Base-by-base conservation (phyloP, 768 basidiomycete species). In the Leccinum variicolor region DNA sequence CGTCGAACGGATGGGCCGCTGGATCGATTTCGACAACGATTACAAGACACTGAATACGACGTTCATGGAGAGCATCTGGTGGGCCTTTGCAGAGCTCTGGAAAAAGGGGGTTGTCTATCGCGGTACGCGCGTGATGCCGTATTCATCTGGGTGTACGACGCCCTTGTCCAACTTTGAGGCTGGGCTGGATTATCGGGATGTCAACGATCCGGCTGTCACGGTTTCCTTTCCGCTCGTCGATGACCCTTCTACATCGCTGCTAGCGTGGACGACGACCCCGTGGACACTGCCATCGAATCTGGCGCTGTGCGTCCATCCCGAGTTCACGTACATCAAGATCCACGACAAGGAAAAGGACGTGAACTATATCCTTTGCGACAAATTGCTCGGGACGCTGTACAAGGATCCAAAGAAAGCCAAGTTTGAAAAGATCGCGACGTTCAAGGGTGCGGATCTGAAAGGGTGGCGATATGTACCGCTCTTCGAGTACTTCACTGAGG, bases 1-100 rank as follows among this genome's bases (percentile, higher is more conserved):
- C 4, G 96, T 99, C 54, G 95, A 97, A 74, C 86, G 97, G 62
- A 95, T 98, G 89, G 97, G 96, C 33, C 86, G 97, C 61, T 99
- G 97, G 97, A 98, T 99, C 76, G 97, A 99, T 75, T 99, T 99
- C 66, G 97, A 99, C 74, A 92, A 98, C 65, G 97, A 98, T 67
- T 99, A 99, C 80, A 98, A 98, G 79, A 99, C 97, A 15, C 82
- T 98, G 61, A 94, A 98, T 67, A 74, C 86, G 7, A 77, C 86
- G 9, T 99, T 92, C 73, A 98, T 99, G 97, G 97, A 99, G 79
- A 88, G 86, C 49, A 92, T 97, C 11, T 99, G 97, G 97, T 99
- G 97, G 97, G 97, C 92, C 9, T 99, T 99, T 74, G 79, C 84
- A 53, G 86, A 94, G 70, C 82, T 99, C n/a, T 96, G 87, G 81